phyloP scores from a whole-genome alignment of 2,329 filamentous ascomycete genomes.

The Coniochaeta sp. region DNA sequence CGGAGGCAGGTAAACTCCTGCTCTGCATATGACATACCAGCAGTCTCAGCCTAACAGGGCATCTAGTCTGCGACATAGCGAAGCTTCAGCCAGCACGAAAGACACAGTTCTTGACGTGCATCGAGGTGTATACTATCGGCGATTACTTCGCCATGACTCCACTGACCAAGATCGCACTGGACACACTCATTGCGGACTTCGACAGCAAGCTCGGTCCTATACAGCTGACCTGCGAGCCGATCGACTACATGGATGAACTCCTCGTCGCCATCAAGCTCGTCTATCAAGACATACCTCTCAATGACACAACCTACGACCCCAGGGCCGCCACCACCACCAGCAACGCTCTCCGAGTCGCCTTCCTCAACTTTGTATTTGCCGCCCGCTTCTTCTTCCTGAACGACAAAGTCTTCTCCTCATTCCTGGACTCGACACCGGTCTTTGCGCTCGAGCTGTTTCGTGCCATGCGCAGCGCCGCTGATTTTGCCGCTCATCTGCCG shows the following conservation, averaged over 20 bases:
- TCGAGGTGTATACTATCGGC: constrained; percentile 12
- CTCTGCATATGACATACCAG: not conserved
- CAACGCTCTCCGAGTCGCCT: constrained; percentile 6
- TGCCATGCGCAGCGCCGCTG: constrained; percentile 9
- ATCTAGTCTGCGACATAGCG: constrained; percentile 9
- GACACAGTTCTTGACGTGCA: constrained; percentile 12
- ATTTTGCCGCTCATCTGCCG: constrained; percentile 9
- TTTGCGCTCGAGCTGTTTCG: constrained; percentile 13
- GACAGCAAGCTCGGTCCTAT: constrained; percentile 7
- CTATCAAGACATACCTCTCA: constrained; percentile 8
- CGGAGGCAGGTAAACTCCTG: constrained; percentile 7
- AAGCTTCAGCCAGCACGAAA: constrained; percentile 5
- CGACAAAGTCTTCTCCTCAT: constrained; percentile 8
- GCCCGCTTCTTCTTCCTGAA: constrained; percentile 11
- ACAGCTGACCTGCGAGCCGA: constrained; percentile 8
- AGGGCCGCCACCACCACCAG: not conserved
- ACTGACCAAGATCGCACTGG: constrained; percentile 11
- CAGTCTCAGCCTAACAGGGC: not conserved
- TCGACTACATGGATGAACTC: constrained; percentile 12
- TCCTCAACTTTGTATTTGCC: constrained; percentile 10
- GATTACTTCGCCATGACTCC: constrained; percentile 12
- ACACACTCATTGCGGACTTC: constrained; percentile 10
- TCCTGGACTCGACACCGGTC: constrained; percentile 8
- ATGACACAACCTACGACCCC: not conserved
- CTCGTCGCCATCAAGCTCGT: constrained; percentile 11